phyloP scores from a whole-genome alignment of 805 yeast species.

The Candida oleophila region DNA sequence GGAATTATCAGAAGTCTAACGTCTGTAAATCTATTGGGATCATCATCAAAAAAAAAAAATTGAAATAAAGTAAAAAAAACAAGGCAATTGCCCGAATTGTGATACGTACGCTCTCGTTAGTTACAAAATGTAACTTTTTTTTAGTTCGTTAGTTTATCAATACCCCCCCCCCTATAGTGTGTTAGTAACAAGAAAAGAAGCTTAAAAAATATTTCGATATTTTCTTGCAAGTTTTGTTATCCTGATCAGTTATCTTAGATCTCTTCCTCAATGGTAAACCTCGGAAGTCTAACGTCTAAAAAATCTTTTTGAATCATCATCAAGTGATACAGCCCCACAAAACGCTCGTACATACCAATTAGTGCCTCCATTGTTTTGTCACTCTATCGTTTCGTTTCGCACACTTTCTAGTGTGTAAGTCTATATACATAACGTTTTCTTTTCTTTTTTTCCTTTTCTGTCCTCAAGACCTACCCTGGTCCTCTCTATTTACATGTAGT shows the following conservation, averaged over 20 bases:
- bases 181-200: neutral
- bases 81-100: too few species aligned
- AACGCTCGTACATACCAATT: neutral
- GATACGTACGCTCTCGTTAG: neutral
- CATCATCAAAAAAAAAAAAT: neutral
- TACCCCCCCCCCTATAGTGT: neutral
- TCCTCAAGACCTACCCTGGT: neutral
- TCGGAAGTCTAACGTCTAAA: slow-evolving; percentile 45
- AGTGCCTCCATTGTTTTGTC: too few species aligned
- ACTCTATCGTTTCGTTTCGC: neutral
- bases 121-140: too few species aligned
- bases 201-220: neutral
- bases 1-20: slow-evolving; percentile 9
- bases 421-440: too few species aligned
- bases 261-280: slow-evolving; percentile 29
- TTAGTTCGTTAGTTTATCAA: too few species aligned
- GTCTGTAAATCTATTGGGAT: slow-evolving; percentile 7
- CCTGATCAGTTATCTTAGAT: slow-evolving; percentile 28
- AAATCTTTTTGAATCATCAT: slow-evolving; percentile 36
- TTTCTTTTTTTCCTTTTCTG: neutral
- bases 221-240: neutral
- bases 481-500: neutral
- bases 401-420: slow-evolving; percentile 1
- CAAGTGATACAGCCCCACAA: slow-evolving; percentile 3
- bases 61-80: too few species aligned